Evolutionary conservation across 176 grass and related monocot genomes (phyloP).

Genomic region (Phragmites australis): DNA sequence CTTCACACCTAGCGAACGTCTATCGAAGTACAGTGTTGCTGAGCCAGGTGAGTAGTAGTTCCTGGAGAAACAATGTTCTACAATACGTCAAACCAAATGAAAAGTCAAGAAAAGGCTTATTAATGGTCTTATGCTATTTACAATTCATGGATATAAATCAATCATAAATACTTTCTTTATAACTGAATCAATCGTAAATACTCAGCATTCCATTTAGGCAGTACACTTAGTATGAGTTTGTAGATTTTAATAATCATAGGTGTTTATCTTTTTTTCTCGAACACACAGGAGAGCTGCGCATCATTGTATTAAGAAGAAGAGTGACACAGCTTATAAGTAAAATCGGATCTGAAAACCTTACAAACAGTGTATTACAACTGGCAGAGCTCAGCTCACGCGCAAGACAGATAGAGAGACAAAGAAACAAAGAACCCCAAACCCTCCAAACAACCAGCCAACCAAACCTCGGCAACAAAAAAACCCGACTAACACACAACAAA

Average conservation of each 20-base stretch:
- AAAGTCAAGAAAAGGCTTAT: neutral
- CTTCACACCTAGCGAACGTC: conserved; percentile 52
- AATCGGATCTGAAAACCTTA: too few relatives aligned
- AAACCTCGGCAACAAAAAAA: too few relatives aligned
- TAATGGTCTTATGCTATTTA: neutral
- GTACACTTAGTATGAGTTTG: neutral
- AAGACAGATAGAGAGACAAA: too few relatives aligned
- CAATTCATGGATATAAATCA: neutral
- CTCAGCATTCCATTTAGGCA: neutral
- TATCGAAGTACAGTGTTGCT: conserved; percentile 61
- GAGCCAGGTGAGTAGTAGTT: conserved; percentile 92
- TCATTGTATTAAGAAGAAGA: too few relatives aligned
- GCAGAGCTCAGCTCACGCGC: too few relatives aligned
- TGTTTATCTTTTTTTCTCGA: too few relatives aligned
- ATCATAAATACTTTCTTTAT: neutral
- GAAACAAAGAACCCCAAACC: too few relatives aligned
- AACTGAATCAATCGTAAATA: neutral
- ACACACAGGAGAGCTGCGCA: too few relatives aligned
- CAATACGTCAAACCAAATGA: neutral
- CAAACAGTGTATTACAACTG: too few relatives aligned
- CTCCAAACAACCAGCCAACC: too few relatives aligned
- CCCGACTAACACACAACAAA: too few relatives aligned
- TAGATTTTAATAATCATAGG: neutral
- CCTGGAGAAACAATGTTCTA: conserved; percentile 44
- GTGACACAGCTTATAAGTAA: too few relatives aligned